These are phyloP conservation scores for Aspergillus japonicus DNA, from an alignment of 2,329 filamentous ascomycete species.

Conservation along the genomic window DNA sequence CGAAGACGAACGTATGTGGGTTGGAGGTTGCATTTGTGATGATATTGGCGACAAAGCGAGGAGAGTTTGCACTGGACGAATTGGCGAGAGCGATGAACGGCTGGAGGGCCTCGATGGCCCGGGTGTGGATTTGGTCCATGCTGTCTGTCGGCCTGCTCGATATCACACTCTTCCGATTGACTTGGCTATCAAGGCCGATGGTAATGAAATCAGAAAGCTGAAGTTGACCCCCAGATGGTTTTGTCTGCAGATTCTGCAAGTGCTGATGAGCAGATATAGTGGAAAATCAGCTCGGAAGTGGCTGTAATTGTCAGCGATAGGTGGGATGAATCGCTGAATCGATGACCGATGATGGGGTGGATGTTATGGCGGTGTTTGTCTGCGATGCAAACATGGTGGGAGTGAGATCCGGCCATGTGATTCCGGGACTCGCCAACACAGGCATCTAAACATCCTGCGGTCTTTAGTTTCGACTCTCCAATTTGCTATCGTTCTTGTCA, in stretches of 20 bases:
- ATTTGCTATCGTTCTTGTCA: not conserved
- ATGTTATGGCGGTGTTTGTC: not conserved
- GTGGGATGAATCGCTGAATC: not conserved
- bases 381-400: constrained; percentile 1
- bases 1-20: constrained; percentile 87
- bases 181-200: no score
- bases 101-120: constrained; percentile 62
- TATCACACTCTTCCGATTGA: not conserved
- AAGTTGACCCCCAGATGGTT: no score
- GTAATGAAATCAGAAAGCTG: no score
- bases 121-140: constrained; percentile 51
- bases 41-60: constrained; percentile 80
- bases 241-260: not conserved
- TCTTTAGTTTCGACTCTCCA: not conserved
- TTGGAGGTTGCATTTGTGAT: constrained; percentile 85
- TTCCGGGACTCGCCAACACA: no score
- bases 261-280: not conserved
- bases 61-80: constrained; percentile 68
- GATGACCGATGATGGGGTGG: not conserved
- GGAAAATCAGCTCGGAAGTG: not conserved
- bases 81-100: constrained; percentile 90
- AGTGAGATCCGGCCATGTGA: not conserved
- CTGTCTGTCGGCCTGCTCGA: not conserved
- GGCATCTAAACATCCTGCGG: not conserved
- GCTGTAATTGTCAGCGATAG: not conserved